Conservation (phyloP, 2,329 filamentous ascomycete species). For the Apiospora arundinis region DNA sequence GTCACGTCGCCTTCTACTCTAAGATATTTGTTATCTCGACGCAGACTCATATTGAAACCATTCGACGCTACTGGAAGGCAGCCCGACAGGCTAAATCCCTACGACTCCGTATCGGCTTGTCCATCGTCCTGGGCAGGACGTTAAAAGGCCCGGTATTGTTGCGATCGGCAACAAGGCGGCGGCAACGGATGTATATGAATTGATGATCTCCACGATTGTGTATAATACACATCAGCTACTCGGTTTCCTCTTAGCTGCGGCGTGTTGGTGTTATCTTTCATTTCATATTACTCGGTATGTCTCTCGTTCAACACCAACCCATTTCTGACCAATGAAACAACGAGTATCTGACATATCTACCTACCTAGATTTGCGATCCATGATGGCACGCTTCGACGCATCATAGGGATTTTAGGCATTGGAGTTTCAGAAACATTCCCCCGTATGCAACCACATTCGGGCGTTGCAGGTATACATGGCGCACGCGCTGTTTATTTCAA, state of each 20-base stretch:
- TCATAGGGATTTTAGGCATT: constrained; percentile 1
- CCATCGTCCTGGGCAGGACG: constrained; percentile 48
- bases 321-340: no score
- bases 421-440: background rate
- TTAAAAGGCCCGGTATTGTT: constrained; percentile 37
- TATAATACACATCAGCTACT: background rate
- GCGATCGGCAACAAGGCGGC: constrained; percentile 10
- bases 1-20: background rate
- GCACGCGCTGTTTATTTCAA: background rate
- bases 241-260: constrained; percentile 8
- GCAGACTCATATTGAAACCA: no score
- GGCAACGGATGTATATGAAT: constrained; percentile 12
- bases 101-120: background rate
- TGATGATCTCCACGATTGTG: background rate
- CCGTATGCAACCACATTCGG: background rate
- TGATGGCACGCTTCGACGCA: background rate
- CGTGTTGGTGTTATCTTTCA: constrained; percentile 17
- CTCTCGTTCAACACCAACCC: background rate
- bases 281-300: constrained; percentile 5
- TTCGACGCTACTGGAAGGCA: no score
- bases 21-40: background rate
- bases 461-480: constrained; percentile 4
- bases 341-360: background rate
- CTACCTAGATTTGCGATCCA: background rate
- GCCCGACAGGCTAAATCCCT: background rate